Base-by-base conservation (phyloP, 306 rosid species). In the Cyamopsis tetragonoloba region DNA sequence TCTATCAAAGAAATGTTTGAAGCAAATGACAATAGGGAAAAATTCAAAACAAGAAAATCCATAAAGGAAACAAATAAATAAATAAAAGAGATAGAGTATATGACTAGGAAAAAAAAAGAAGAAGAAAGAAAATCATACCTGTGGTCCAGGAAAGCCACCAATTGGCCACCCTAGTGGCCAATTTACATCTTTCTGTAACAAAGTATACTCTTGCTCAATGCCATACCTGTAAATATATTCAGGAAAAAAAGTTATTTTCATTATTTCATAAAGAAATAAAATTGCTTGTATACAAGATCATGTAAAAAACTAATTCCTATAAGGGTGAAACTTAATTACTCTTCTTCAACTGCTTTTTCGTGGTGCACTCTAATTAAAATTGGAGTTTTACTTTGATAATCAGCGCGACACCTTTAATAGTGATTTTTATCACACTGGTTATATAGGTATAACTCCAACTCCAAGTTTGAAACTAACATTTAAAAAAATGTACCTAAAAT, bases 151-250 rank as follows among this genome's bases (percentile, higher is more conserved):
- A 57, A 7, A 86, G 0, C 88, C 91, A 56, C 91, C 91, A 54
- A 83, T 4, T 18, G 91, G 91, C 91, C 91, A 86, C 6, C 91
- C 91, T 38, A 86, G 70, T 18, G 91, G 89, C 89, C 85, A 86
- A 30, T 81, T 77, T 17, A 38, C 67, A 57, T 81, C 87, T 64
- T 79, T 83, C 76, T 83, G 86, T 43, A 86, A 59, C 32, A 86
- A 44, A 14, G 87, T 86, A 49, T 86, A 86, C 66, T 86, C 91
- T 66, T 86, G 91, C 64, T 83, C 91, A 61, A 86, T 76, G 1
- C 91, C 91, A 64, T 81, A 83, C 91, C 91, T 86, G 76, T 67
- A 57, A 12, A 9, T 12, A 49, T 4, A 56, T 71, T 35, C 22
- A 68, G 3, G 4, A 68, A 9, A 68, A 9, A 18, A 0, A 30